phyloP scores from a whole-genome alignment of 805 yeast genomes.

The Hermanozyma aechmeae region DNA sequence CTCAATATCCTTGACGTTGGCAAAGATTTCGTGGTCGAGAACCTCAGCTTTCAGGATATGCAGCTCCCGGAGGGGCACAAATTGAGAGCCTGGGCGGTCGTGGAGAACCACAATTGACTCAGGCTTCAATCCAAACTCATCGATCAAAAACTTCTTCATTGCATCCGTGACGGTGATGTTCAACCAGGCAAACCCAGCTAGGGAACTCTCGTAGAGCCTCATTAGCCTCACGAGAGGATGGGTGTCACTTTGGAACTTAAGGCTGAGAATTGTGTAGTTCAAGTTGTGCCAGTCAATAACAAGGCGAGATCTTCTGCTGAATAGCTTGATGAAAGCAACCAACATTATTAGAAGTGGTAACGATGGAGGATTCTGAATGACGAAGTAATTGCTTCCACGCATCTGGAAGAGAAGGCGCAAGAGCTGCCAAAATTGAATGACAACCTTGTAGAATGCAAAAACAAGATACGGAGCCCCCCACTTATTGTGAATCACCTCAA shows the following conservation, averaged over 20 bases:
- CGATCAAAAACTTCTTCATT: constrained; percentile 53
- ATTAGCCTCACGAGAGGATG: constrained; percentile 59
- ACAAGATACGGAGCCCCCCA: constrained; percentile 40
- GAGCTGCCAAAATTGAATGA: constrained; percentile 43
- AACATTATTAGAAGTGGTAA: constrained; percentile 70
- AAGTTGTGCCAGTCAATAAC: constrained; percentile 96
- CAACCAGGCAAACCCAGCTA: constrained; percentile 57
- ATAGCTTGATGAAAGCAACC: constrained; percentile 40
- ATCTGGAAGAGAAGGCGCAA: constrained; percentile 39
- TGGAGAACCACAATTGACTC: constrained; percentile 54
- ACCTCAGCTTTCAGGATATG: constrained; percentile 25
- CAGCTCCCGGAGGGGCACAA: constrained; percentile 36
- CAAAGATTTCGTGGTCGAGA: constrained; percentile 17
- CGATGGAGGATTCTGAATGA: constrained; percentile 90
- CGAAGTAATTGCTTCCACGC: constrained; percentile 55
- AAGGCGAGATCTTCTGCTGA: constrained; percentile 47
- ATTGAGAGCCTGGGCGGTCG: constrained; percentile 76
- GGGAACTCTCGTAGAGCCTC: constrained; percentile 49
- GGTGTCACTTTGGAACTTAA: constrained; percentile 43
- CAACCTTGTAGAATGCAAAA: constrained; percentile 52
- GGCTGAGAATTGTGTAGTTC: constrained; percentile 71
- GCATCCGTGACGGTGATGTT: constrained; percentile 75
- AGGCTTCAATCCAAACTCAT: constrained; percentile 42
- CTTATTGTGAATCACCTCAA: constrained; percentile 31
- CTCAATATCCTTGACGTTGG: constrained; percentile 11